phyloP scores from a whole-genome alignment of 805 yeast species.

The Torulaspora delbrueckii region DNA sequence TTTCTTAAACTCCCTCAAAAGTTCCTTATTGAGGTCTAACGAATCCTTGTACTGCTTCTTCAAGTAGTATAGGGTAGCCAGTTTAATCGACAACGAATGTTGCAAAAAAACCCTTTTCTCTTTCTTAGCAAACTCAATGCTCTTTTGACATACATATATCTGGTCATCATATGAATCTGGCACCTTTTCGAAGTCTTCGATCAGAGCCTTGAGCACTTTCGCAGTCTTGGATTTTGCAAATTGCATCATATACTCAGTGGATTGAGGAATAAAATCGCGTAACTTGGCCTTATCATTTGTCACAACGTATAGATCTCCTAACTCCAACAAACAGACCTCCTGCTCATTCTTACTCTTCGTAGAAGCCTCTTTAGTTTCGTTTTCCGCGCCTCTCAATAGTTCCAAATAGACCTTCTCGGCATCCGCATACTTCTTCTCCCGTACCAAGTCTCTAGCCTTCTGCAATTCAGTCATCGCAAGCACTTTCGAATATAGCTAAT shows the following conservation, averaged over 20 bases:
- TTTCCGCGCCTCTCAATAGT: conserved; percentile 39
- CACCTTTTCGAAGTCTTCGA: conserved; percentile 68
- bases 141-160: conserved; percentile 65
- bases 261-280: conserved; percentile 55
- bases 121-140: conserved; percentile 80
- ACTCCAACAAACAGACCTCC: conserved; percentile 67
- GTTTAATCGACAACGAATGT: conserved; percentile 79
- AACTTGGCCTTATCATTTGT: conserved; percentile 48
- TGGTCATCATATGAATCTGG: conserved; percentile 64
- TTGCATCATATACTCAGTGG: conserved; percentile 65
- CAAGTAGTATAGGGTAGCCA: conserved; percentile 68
- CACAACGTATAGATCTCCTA: conserved; percentile 65
- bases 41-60: conserved; percentile 65
- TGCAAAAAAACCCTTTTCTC: conserved; percentile 85
- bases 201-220: conserved; percentile 73
- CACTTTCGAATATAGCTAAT: neutral
- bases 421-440: conserved; percentile 42
- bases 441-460: conserved; percentile 57
- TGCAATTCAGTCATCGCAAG: conserved; percentile 37
- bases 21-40: conserved; percentile 60
- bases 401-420: conserved; percentile 61
- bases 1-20: conserved; percentile 82
- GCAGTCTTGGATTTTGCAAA: conserved; percentile 95
- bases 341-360: conserved; percentile 48
- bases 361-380: conserved; percentile 13